These are phyloP conservation scores for Diaporthe ilicicola DNA, from an alignment of 2,329 filamentous ascomycete genomes.

Conservation along the genomic window DNA sequence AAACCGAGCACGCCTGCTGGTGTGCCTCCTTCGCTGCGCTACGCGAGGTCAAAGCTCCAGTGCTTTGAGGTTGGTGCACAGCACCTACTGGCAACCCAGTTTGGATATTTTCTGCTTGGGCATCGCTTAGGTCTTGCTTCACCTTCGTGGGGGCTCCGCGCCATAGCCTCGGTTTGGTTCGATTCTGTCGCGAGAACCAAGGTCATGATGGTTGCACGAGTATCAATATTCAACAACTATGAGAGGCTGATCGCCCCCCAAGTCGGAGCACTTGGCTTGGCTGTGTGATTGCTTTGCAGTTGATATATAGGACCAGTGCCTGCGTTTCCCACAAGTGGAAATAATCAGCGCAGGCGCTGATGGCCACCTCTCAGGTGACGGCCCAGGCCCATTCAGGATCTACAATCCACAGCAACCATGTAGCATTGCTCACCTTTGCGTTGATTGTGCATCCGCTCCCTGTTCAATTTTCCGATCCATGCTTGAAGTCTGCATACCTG, in stretches of 20 bases:
- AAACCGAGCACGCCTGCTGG: neutral
- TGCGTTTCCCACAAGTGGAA: conserved; percentile 3
- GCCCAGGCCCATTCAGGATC: conserved; percentile 2
- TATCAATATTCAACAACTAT: neutral
- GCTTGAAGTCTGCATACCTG: neutral
- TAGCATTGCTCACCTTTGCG: neutral
- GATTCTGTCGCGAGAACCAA: neutral
- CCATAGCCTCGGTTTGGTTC: neutral
- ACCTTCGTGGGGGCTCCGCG: neutral
- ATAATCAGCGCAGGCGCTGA: conserved; percentile 13
- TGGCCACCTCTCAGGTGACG: neutral
- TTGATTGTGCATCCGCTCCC: conserved; percentile 19
- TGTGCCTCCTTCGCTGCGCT: neutral
- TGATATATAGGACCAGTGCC: neutral
- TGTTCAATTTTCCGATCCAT: conserved; percentile 15
- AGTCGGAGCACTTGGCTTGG: conserved; percentile 3
- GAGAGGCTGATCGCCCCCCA: neutral
- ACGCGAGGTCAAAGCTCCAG: neutral
- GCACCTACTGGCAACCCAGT: neutral
- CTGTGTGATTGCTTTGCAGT: conserved; percentile 13
- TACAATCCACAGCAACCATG: neutral
- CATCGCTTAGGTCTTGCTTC: neutral
- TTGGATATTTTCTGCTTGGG: neutral
- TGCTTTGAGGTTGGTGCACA: neutral
- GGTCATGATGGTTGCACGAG: neutral